Percentiles rank a stretch among this genome's conserved stretches.
phyloP scores from a whole-genome alignment of 2,329 filamentous ascomycete genomes.

The Arthrobotrys sinensis region DNA sequence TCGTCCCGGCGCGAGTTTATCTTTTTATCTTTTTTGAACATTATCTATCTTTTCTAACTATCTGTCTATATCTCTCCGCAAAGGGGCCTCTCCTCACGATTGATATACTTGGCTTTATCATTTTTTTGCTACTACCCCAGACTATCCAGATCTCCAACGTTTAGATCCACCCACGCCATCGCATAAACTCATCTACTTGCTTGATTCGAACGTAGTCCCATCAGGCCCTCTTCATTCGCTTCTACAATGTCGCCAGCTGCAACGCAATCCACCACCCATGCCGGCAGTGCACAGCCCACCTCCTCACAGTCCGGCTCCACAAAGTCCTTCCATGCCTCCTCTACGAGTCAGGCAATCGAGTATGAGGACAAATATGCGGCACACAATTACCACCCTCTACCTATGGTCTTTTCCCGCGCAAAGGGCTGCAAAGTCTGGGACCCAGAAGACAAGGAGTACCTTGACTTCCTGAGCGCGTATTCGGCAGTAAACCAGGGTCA shows the following conservation, averaged over 20 bases:
- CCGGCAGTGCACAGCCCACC: slow-evolving; percentile 12
- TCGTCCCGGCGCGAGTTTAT: slow-evolving; percentile 37
- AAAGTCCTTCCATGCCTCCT: slow-evolving; percentile 78
- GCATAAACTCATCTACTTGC: slow-evolving; percentile 1
- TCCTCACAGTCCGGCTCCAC: slow-evolving; percentile 35
- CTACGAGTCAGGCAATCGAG: slow-evolving; percentile 83
- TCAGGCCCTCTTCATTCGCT: slow-evolving; percentile 40
- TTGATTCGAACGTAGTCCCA: slow-evolving; percentile 3
- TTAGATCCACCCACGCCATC: background rate
- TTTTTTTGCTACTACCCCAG: slow-evolving; percentile 21
- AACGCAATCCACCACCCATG: slow-evolving; percentile 36
- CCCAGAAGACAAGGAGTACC: slow-evolving; percentile 93
- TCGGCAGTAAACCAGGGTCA: slow-evolving; percentile 98
- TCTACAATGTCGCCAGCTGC: slow-evolving; percentile 55
- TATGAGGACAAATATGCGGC: slow-evolving; percentile 88
- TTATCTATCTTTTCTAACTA: slow-evolving; percentile 14
- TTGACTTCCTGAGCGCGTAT: slow-evolving; percentile 98
- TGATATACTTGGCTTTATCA: background rate
- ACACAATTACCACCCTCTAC: slow-evolving; percentile 98
- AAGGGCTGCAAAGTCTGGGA: slow-evolving; percentile 94
- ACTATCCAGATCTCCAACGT: background rate
- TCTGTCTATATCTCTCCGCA: slow-evolving; percentile 14
- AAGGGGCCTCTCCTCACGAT: background rate
- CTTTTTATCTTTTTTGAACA: slow-evolving; percentile 13
- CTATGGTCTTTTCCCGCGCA: slow-evolving; percentile 90